phyloP scores from a whole-genome alignment of 1,284 basidiomycete species.

The Puccinia hordei region DNA sequence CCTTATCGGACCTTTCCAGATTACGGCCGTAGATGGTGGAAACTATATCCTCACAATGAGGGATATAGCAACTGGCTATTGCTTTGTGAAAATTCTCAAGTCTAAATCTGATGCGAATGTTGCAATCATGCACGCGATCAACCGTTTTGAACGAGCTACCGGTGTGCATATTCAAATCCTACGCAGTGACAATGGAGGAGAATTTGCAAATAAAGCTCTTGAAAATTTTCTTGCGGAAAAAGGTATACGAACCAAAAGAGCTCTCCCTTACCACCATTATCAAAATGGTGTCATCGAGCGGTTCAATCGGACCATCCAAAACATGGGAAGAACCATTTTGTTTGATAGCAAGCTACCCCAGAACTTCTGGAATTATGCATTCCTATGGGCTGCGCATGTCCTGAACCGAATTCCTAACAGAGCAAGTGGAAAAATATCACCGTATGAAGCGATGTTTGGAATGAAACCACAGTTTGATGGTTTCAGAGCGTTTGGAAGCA shows the following conservation, averaged over 20 bases:
- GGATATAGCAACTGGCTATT: neutral
- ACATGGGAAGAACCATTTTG: slow-evolving; percentile 11
- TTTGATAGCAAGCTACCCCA: neutral
- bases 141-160: too few relatives aligned
- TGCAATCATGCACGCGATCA: too few relatives aligned
- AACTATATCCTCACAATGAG: too few relatives aligned
- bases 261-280: too few relatives aligned
- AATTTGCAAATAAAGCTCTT: neutral
- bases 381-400: slow-evolving; percentile 5
- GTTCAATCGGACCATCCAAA: too few relatives aligned
- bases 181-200: too few relatives aligned
- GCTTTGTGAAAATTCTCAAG: neutral
- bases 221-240: neutral
- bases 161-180: too few relatives aligned
- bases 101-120: neutral
- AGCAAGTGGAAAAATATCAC: neutral
- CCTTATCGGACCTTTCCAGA: too few relatives aligned
- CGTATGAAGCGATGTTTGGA: slow-evolving; percentile 1
- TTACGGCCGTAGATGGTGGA: too few relatives aligned
- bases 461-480: too few relatives aligned
- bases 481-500: too few relatives aligned
- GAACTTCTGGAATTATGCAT: slow-evolving; percentile 15
- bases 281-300: too few relatives aligned
- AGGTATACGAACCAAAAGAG: neutral
- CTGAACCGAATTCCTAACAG: slow-evolving; percentile 23